Evolutionary conservation across 1,139 yeast species (phyloP).

Genomic region (Pichia sp.): DNA sequence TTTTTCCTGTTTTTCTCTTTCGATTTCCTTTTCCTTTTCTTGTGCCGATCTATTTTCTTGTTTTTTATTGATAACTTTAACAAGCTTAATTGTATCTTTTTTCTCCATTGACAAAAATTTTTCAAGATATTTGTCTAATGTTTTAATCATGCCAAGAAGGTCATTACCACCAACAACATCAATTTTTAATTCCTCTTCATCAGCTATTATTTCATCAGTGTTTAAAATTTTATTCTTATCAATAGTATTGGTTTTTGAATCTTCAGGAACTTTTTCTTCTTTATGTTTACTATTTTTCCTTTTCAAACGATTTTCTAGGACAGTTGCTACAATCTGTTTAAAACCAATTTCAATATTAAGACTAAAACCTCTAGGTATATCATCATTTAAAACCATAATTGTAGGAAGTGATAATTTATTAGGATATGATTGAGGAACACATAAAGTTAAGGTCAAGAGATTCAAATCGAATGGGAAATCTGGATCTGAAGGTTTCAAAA

Average conservation of each 20-base stretch:
- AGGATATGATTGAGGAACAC: slow-evolving; percentile 56
- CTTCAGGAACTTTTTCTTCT: slow-evolving; percentile 1
- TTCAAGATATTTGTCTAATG: slow-evolving; percentile 56
- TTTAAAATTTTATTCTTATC: slow-evolving; percentile 1
- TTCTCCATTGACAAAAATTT: slow-evolving; percentile 52
- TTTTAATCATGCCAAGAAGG: slow-evolving; percentile 46
- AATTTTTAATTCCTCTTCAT: slow-evolving; percentile 24
- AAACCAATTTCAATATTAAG: slow-evolving; percentile 64
- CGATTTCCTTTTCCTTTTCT: slow-evolving; percentile 1
- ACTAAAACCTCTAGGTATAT: slow-evolving; percentile 68
- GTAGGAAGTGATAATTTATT: slow-evolving; percentile 34
- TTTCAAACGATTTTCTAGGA: slow-evolving; percentile 26
- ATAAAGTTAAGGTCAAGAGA: slow-evolving; percentile 43
- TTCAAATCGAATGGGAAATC: slow-evolving; percentile 66
- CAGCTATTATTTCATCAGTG: slow-evolving; percentile 17
- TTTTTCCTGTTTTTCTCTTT: slow-evolving; percentile 2
- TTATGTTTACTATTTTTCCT: slow-evolving; percentile 10
- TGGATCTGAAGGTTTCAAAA: slow-evolving; percentile 57
- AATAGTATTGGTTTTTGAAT: slow-evolving; percentile 1
- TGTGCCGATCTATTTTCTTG: slow-evolving; percentile 3
- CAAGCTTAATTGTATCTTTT: slow-evolving; percentile 48
- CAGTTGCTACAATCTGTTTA: slow-evolving; percentile 40
- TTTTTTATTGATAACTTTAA: slow-evolving; percentile 26
- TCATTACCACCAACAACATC: slow-evolving; percentile 38
- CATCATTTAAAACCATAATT: slow-evolving; percentile 52